phyloP scores from a whole-genome alignment of 108 stramenopile species.

The Pinguiococcus pyrenoidosus region DNA sequence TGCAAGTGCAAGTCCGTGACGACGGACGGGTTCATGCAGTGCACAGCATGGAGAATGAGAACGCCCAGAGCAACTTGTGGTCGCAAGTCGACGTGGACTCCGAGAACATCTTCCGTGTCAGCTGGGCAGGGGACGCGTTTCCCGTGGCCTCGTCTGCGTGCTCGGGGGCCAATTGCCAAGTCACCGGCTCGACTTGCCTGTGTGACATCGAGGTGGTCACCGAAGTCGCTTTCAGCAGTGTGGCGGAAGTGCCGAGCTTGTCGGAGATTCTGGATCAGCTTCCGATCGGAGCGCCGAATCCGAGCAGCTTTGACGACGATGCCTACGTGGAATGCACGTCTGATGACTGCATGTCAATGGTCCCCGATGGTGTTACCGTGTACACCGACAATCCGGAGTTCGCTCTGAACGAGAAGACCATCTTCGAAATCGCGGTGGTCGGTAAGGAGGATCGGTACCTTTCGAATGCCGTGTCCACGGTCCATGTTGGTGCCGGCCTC shows the following conservation, averaged over 20 bases:
- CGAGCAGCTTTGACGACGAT: background rate
- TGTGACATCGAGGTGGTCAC: slow-evolving; percentile 21
- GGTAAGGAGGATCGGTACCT: slow-evolving; percentile 15
- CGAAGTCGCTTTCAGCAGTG: no score
- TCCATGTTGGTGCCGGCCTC: slow-evolving; percentile 3
- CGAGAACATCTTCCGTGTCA: slow-evolving; percentile 33
- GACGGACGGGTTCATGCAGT: slow-evolving; percentile 46
- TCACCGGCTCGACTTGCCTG: slow-evolving; percentile 25
- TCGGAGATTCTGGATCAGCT: background rate
- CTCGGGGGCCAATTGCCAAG: background rate
- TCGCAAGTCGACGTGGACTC: slow-evolving; percentile 22
- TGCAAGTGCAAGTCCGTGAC: slow-evolving; percentile 42
- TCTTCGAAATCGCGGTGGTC: background rate
- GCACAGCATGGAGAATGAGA: slow-evolving; percentile 16
- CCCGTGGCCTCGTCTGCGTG: slow-evolving; percentile 1
- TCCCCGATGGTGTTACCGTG: no score
- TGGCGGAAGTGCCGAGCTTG: background rate
- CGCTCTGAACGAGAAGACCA: background rate
- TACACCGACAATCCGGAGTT: background rate
- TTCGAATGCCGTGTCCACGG: slow-evolving; percentile 20
- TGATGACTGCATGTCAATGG: no score
- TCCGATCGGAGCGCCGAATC: background rate
- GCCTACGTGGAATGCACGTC: background rate
- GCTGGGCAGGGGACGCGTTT: slow-evolving; percentile 26
- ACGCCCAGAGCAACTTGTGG: no score